Evolutionary conservation across 306 rosid species (phyloP).

Genomic region (Quercus cerris): DNA sequence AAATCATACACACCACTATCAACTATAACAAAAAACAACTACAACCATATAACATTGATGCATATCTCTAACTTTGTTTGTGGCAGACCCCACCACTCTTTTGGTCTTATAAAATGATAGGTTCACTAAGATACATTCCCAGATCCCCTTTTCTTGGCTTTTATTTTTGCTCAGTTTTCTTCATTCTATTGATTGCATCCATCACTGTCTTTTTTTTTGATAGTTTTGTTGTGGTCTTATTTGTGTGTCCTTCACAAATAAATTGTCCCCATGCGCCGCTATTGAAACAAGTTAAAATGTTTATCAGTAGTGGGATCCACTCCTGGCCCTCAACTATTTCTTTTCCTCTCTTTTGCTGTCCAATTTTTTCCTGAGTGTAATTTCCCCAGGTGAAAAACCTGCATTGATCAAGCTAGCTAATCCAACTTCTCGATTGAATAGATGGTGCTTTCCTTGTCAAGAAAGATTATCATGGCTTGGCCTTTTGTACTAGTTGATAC

Average conservation of each 20-base stretch:
- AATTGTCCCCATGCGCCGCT: constrained; percentile 1
- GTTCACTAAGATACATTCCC: not conserved
- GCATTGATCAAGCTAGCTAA: not conserved
- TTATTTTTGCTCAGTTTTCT: not conserved
- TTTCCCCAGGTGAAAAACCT: not conserved
- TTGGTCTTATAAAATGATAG: not conserved
- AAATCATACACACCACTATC: constrained; percentile 10
- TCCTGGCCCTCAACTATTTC: not conserved
- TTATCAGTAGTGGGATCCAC: not conserved
- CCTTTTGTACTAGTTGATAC: too few species aligned
- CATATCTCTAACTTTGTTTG: constrained; percentile 11
- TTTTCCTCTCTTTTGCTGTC: not conserved
- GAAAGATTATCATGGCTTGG: too few species aligned
- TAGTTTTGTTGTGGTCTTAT: constrained; percentile 4
- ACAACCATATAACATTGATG: constrained; percentile 9
- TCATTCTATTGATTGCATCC: constrained; percentile 14
- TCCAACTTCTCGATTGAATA: not conserved
- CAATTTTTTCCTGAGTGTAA: not conserved
- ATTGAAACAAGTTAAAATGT: not conserved
- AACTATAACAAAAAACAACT: not conserved
- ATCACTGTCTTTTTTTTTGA: constrained; percentile 4
- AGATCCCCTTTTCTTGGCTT: not conserved
- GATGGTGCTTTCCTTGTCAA: not conserved
- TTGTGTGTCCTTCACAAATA: constrained; percentile 2
- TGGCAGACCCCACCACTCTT: constrained; percentile 23